phyloP scores from a whole-genome alignment of 805 yeast genomes.

The Kuraishia piskuri region DNA sequence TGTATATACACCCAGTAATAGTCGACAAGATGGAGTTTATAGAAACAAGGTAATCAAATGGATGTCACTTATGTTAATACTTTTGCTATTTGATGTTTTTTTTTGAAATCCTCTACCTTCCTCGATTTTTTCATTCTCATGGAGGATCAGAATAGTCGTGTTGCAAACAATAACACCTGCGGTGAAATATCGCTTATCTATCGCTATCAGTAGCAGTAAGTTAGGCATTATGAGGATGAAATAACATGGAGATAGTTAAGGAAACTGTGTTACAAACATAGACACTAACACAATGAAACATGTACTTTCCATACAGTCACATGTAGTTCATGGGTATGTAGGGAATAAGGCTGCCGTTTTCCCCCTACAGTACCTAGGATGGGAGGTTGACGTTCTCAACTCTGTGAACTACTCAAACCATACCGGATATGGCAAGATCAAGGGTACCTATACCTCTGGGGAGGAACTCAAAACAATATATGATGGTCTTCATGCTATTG shows the following conservation, averaged over 20 bases:
- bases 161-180: background rate
- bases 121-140: background rate
- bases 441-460: conserved; percentile 36
- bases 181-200: background rate
- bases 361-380: conserved; percentile 55
- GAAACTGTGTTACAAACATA: background rate
- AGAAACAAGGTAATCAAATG: background rate
- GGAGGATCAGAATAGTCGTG: background rate
- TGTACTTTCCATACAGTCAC: conserved; percentile 53
- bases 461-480: conserved; percentile 29
- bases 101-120: background rate
- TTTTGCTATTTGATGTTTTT: too few relatives aligned
- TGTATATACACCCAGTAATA: background rate
- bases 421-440: conserved; percentile 56
- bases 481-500: conserved; percentile 25
- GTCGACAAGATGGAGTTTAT: background rate
- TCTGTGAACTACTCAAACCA: conserved; percentile 64
- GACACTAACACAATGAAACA: background rate
- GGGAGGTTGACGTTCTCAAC: conserved; percentile 62
- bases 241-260: background rate
- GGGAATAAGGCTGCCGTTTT: conserved; percentile 62
- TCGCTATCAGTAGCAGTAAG: background rate
- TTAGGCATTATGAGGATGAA: background rate
- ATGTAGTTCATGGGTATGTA: conserved; percentile 67
- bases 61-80: background rate